Evolutionary conservation across 1,139 yeast species (phyloP).

Genomic region (Debaryomyces udenii): DNA sequence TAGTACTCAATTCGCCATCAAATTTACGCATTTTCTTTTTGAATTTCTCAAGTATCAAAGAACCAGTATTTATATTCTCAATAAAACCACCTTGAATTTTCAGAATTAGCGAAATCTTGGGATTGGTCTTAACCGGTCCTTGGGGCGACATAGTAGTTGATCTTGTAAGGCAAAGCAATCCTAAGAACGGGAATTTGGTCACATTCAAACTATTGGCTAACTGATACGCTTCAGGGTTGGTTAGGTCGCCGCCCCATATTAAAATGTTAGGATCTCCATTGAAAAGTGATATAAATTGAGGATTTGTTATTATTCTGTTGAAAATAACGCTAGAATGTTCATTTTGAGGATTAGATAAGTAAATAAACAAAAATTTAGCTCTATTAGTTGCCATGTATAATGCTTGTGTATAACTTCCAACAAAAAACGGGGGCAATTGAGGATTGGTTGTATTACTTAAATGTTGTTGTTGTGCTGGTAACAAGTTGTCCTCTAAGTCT

Average conservation of each 20-base stretch:
- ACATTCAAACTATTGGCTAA: slow-evolving; percentile 76
- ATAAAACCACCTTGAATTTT: slow-evolving; percentile 67
- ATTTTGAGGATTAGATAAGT: slow-evolving; percentile 73
- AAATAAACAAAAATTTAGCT: slow-evolving; percentile 71
- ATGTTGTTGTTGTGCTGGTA: slow-evolving; percentile 23
- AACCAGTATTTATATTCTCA: slow-evolving; percentile 31
- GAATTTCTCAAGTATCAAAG: slow-evolving; percentile 42
- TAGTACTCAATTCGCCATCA: slow-evolving; percentile 59
- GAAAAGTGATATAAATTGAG: slow-evolving; percentile 54
- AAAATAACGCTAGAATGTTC: slow-evolving; percentile 62
- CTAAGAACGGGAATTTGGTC: slow-evolving; percentile 79
- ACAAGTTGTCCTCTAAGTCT: slow-evolving; percentile 38
- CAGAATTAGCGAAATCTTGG: slow-evolving; percentile 62
- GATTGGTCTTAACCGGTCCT: slow-evolving; percentile 55
- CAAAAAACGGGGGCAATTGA: slow-evolving; percentile 52
- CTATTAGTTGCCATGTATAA: slow-evolving; percentile 65
- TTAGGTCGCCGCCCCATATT: slow-evolving; percentile 88
- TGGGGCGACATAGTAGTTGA: slow-evolving; percentile 60
- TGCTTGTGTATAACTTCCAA: slow-evolving; percentile 81
- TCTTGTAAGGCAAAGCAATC: slow-evolving; percentile 61
- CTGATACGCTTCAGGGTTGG: slow-evolving; percentile 81
- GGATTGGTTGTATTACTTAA: slow-evolving; percentile 8
- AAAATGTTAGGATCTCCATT: slow-evolving; percentile 49
- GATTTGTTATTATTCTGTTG: slow-evolving; percentile 57
- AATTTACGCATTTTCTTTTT: slow-evolving; percentile 53